Base-by-base conservation (phyloP, 768 basidiomycete species). In the Trametes cubensis region DNA sequence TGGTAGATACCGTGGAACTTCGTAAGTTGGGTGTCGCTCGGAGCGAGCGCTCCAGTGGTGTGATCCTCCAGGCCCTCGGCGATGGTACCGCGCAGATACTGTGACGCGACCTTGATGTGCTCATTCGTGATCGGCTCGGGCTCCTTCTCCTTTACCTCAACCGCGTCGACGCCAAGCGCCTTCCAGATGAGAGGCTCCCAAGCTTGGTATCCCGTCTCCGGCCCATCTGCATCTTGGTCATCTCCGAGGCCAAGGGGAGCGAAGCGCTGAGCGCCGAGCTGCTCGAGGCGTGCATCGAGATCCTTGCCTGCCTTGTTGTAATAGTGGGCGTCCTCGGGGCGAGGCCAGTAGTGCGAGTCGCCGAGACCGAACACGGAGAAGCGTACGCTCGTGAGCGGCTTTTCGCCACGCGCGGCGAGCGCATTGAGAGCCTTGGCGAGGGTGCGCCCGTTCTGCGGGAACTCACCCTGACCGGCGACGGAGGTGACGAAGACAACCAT, bases 291-390 rank as follows among this genome's bases (percentile, higher is more conserved):
- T 23, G 81, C 77, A 76, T 95, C 88, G 54, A 98, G 85, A 64
- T 98, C 96, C 76, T 94, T 95, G 18, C 87, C 84, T 0, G 96
- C 88, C 76, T 94, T 97, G 83, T 98, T 99, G 81, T 98, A 99
- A 76, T 96, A 98, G 69, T 94, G 91, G n/a, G 88, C 89, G 70
- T 98, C 97, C 74, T 98, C 95, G 18, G 91, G 83, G 44, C 97
- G 85, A 10, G 97, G 97, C 97, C 97, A 99, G 78, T 99, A 99
- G 76, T 97, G 95, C 73, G 91, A 95, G 75, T 99, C 97, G 63
- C 97, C 97, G 86, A 99, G 90, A 50, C 81, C 96, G 67, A 98
- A 97, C 46, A 98, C 94, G 55, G 88, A 76, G 74, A 85, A 92
- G 70, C 84, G 88, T 61, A 94, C 78, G 63, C 87, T 87, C 55